phyloP scores from a whole-genome alignment of 2,329 filamentous ascomycete species.

The Neopestalotiopsis sp. region DNA sequence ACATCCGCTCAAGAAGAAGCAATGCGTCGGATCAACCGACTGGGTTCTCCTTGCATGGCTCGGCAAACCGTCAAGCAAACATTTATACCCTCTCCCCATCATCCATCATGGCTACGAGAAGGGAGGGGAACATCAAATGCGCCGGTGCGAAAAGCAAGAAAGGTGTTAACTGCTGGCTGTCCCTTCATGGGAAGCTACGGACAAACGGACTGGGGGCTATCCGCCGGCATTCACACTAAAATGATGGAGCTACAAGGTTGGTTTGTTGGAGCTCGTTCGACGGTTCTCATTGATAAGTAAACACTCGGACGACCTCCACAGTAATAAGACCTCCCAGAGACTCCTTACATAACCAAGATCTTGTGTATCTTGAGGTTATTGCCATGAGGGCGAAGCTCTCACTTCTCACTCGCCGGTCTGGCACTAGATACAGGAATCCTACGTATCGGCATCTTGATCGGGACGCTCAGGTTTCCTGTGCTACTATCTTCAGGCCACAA shows the following conservation, averaged over 20 bases:
- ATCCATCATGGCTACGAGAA: not conserved
- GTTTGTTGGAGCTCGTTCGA: not conserved
- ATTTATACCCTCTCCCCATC: not conserved
- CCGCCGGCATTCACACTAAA: not conserved
- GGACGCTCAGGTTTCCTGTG: conserved; percentile 29
- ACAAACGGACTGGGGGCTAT: not conserved
- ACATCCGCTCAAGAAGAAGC: too few relatives aligned
- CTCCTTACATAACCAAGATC: not conserved
- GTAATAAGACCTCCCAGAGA: not conserved
- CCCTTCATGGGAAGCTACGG: not conserved
- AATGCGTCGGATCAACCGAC: too few relatives aligned
- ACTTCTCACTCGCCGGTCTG: not conserved
- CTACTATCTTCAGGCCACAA: conserved; percentile 33
- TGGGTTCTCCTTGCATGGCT: not conserved
- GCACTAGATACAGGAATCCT: conserved; percentile 6
- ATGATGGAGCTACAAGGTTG: not conserved
- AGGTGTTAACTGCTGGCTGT: not conserved
- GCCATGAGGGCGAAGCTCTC: not conserved
- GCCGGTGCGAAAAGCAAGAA: not conserved
- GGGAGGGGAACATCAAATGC: not conserved
- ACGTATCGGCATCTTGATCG: conserved; percentile 28
- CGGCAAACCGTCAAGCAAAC: not conserved
- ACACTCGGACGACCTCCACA: not conserved
- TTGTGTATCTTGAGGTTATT: not conserved
- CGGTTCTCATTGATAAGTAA: not conserved